Conservation (phyloP, 2,329 filamentous ascomycete genomes). For the Colletotrichum navitas region DNA sequence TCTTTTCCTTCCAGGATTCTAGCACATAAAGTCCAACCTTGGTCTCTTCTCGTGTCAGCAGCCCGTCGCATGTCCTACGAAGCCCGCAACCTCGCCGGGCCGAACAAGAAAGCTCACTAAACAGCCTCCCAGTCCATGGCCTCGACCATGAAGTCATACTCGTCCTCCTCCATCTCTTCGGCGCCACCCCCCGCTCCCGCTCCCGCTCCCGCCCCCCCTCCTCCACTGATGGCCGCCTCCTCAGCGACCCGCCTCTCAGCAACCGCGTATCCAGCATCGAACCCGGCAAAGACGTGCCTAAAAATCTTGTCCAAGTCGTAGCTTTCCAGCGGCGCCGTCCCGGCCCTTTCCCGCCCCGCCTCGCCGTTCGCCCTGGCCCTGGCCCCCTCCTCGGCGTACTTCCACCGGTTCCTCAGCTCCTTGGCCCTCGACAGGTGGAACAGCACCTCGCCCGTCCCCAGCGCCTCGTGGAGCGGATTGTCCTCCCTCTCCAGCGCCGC, state of each 20-base stretch:
- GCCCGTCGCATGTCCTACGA: neutral
- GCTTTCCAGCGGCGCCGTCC: constrained; percentile 62
- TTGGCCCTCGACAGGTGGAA: constrained; percentile 75
- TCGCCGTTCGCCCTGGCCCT: constrained; percentile 41
- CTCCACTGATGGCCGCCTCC: constrained; percentile 10
- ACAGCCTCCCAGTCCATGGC: constrained; percentile 70
- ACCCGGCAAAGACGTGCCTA: constrained; percentile 65
- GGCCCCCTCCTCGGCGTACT: constrained; percentile 68
- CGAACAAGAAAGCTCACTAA: constrained; percentile 5
- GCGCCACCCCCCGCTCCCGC: constrained; percentile 5
- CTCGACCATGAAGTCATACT: constrained; percentile 70
- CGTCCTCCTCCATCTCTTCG: constrained; percentile 52
- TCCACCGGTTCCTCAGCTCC: constrained; percentile 79
- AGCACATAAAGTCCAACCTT: neutral
- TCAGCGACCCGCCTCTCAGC: constrained; percentile 60
- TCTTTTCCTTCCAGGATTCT: neutral
- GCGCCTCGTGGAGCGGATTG: constrained; percentile 67
- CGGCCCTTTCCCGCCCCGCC: constrained; percentile 43
- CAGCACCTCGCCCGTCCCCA: constrained; percentile 68
- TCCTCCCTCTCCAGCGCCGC: constrained; percentile 67
- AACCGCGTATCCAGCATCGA: constrained; percentile 69
- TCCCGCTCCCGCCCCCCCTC: neutral
- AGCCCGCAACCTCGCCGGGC: neutral
- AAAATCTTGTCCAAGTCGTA: constrained; percentile 74
- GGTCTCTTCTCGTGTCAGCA: neutral